These are phyloP conservation scores for Aureobasidium sp. DNA, from an alignment of 2,329 filamentous ascomycete species.

Conservation along the genomic window DNA sequence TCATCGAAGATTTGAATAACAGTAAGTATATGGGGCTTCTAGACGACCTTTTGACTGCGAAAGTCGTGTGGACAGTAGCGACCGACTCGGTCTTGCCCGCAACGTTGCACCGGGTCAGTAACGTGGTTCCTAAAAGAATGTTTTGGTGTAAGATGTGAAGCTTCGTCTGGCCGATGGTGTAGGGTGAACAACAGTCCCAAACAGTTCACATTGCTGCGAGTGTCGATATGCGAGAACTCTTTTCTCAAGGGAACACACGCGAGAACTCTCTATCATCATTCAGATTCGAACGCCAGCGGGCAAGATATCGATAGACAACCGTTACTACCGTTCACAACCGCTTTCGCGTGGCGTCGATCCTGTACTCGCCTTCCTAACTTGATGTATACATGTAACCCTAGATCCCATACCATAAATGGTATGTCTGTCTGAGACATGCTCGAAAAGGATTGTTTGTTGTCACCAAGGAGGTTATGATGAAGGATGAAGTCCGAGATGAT, in stretches of 20 bases:
- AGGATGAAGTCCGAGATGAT: not conserved
- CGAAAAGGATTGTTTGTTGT: conserved; percentile 1
- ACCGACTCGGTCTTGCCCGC: conserved; percentile 3
- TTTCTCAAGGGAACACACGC: too few species aligned
- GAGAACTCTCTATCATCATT: not conserved
- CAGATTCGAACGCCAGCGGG: not conserved
- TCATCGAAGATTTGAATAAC: not conserved
- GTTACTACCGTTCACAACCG: conserved; percentile 2
- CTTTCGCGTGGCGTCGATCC: not conserved
- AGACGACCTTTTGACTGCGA: not conserved
- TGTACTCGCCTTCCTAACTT: not conserved
- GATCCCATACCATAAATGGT: not conserved
- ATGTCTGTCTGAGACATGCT: not conserved
- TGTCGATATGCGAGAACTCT: not conserved
- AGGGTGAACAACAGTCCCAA: not conserved
- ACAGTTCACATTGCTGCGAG: not conserved
- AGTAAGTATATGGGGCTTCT: not conserved
- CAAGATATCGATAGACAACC: conserved; percentile 11
- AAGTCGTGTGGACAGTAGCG: not conserved
- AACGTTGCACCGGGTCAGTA: not conserved
- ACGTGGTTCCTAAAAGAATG: not conserved
- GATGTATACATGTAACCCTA: not conserved
- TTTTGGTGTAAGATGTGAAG: not conserved
- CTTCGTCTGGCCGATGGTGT: not conserved
- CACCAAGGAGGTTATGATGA: not conserved